phyloP scores from a whole-genome alignment of 352 stramenopile genomes.

The Thalassiosira hispida region DNA sequence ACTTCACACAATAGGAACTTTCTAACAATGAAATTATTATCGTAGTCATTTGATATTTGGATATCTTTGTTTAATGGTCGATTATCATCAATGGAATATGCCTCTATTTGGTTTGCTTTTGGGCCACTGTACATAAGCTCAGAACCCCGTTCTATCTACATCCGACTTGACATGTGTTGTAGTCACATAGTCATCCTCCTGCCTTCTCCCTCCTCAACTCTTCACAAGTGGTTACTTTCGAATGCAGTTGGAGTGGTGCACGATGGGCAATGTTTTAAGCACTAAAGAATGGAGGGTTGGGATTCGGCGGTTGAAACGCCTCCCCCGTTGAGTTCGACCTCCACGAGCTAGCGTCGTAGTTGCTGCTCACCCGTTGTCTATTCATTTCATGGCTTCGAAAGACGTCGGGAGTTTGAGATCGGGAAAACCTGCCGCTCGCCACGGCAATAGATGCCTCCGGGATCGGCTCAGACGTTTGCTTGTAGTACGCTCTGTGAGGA shows the following conservation, averaged over 20 bases:
- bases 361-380: background rate
- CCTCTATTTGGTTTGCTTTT: slow-evolving; percentile 2
- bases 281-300: slow-evolving; percentile 44
- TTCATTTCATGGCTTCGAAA: background rate
- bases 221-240: too few relatives aligned
- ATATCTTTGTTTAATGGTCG: too few relatives aligned
- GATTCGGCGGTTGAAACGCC: slow-evolving; percentile 32
- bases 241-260: too few relatives aligned
- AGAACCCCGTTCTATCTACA: too few relatives aligned
- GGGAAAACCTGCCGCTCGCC: background rate
- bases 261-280: too few relatives aligned
- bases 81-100: slow-evolving; percentile 6
- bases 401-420: slow-evolving; percentile 9
- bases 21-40: too few relatives aligned
- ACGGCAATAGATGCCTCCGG: background rate
- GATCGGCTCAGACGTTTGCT: slow-evolving; percentile 48
- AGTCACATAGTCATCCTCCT: too few relatives aligned
- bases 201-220: too few relatives aligned
- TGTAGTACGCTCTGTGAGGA: slow-evolving; percentile 31
- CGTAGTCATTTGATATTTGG: too few relatives aligned
- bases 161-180: too few relatives aligned
- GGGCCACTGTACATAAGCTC: too few relatives aligned
- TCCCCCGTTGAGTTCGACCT: slow-evolving; percentile 14
- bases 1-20: too few relatives aligned
- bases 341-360: slow-evolving; percentile 3